phyloP scores from a whole-genome alignment of 768 basidiomycete species.

The Plicaturopsis crispa region DNA sequence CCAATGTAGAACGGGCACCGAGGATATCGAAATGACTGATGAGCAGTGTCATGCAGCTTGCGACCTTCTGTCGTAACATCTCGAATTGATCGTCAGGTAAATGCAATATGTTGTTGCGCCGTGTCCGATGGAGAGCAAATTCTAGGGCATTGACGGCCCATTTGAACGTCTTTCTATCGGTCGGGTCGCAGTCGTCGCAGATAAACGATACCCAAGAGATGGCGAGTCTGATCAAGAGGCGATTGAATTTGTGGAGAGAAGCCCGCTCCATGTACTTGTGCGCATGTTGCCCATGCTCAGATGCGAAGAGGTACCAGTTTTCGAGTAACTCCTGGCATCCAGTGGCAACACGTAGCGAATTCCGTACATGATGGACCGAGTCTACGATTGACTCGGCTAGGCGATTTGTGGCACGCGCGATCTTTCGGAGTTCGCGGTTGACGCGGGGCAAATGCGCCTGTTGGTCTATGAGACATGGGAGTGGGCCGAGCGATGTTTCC shows the following conservation, averaged over 20 bases:
- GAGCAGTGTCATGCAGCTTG: slow-evolving; percentile 93
- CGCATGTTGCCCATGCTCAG: slow-evolving; percentile 88
- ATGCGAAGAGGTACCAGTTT: slow-evolving; percentile 95
- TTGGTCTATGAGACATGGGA: slow-evolving; percentile 58
- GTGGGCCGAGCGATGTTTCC: slow-evolving; percentile 31
- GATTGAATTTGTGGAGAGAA: slow-evolving; percentile 68
- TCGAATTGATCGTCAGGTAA: slow-evolving; percentile 86
- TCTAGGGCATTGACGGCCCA: slow-evolving; percentile 98
- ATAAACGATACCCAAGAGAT: slow-evolving; percentile 99
- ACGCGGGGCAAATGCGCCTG: slow-evolving; percentile 89
- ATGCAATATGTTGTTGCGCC: slow-evolving; percentile 83
- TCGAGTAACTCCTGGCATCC: slow-evolving; percentile 82
- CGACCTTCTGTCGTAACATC: slow-evolving; percentile 84
- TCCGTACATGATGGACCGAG: slow-evolving; percentile 82
- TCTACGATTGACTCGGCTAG: slow-evolving; percentile 90
- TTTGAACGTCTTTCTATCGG: slow-evolving; percentile 91
- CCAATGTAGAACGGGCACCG: slow-evolving; percentile 82
- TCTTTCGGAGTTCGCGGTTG: slow-evolving; percentile 85
- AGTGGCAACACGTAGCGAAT: slow-evolving; percentile 47
- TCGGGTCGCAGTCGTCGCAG: slow-evolving; percentile 95
- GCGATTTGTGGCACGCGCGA: slow-evolving; percentile 81
- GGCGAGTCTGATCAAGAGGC: slow-evolving; percentile 79
- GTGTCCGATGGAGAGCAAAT: slow-evolving; percentile 82
- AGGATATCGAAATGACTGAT: slow-evolving; percentile 98
- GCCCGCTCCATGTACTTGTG: slow-evolving; percentile 81